Base-by-base conservation (phyloP, 257 asterid species). In the Thymus quinquecostatus region DNA sequence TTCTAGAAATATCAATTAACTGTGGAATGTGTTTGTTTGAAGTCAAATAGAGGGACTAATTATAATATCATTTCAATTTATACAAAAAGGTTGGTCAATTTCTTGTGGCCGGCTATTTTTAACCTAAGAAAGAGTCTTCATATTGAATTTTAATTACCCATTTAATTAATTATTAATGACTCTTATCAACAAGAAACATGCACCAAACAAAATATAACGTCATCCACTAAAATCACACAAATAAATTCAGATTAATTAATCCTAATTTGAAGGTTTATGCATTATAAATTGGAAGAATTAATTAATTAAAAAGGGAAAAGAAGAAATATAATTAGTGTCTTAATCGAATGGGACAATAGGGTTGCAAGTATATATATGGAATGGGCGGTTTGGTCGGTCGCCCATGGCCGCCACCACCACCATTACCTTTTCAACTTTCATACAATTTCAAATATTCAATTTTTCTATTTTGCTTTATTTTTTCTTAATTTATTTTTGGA, bases 361-460 rank as follows among this genome's bases (percentile, higher is more conserved):
- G 69, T 60, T 33, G 58, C 65, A 51, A 66, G 56, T 60, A 41
- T 59, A 34, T 54, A 56, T 13, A 4, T 21, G 64, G 6, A 9
- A 28, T 66, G 92, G 95, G 27, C 92, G 96, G 95, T 81, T 81
- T 84, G 96, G 90, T 77, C 96, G 97, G 97, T 74, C 81, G 63
- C 8, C 77, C 62, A 38, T 75, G 89, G 81, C 85, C 83, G 78
- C 95, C 92, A 84, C 86, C 82, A 84, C 86, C 82, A 78, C 75
- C 64, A 45, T 56, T 58, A 29, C 81, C 71, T 69, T 76, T 76
- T 75, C 72, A 45, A 71, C 49, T 53, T 62, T 55, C 21, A 50
- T 9, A 43, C 27, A 60, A 21, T 4, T 57, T 58, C 47, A 8
- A 50, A 71, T 8, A 0, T n/a, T 71, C 30, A 49, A 40, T 9